phyloP scores from a whole-genome alignment of 371 early-diverging fungal genomes.

The Circinella minor region DNA sequence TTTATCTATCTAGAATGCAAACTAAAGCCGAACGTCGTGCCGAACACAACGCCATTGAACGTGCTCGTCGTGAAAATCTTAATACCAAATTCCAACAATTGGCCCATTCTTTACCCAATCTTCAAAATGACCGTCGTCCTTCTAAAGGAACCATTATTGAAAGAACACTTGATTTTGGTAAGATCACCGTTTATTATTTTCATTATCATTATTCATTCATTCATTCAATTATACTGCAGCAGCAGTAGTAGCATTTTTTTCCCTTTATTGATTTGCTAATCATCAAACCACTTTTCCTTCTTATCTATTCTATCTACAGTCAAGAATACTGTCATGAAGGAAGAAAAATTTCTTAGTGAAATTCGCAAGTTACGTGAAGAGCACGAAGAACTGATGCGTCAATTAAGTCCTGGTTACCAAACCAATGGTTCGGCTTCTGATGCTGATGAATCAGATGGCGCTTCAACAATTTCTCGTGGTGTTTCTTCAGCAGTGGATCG shows the following conservation, averaged over 20 bases:
- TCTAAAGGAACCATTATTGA: slow-evolving; percentile 78
- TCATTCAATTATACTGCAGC: no score
- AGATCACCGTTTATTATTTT: neutral
- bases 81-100: slow-evolving; percentile 76
- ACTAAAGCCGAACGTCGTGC: slow-evolving; percentile 70
- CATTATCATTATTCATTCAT: neutral
- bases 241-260: no score
- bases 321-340: slow-evolving; percentile 37
- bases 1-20: slow-evolving; percentile 19
- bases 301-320: slow-evolving; percentile 14
- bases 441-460: slow-evolving; percentile 5
- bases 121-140: slow-evolving; percentile 71
- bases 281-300: no score
- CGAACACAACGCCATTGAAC: slow-evolving; percentile 79
- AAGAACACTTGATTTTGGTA: slow-evolving; percentile 63
- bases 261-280: no score
- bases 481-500: neutral
- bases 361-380: slow-evolving; percentile 40
- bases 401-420: slow-evolving; percentile 16
- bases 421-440: slow-evolving; percentile 10
- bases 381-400: slow-evolving; percentile 32
- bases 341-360: slow-evolving; percentile 38
- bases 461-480: slow-evolving; percentile 11
- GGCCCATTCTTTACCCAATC: slow-evolving; percentile 70
- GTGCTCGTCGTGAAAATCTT: slow-evolving; percentile 75